Conservation (phyloP, 2,329 filamentous ascomycete genomes). For the Colletotrichum eleusines region DNA sequence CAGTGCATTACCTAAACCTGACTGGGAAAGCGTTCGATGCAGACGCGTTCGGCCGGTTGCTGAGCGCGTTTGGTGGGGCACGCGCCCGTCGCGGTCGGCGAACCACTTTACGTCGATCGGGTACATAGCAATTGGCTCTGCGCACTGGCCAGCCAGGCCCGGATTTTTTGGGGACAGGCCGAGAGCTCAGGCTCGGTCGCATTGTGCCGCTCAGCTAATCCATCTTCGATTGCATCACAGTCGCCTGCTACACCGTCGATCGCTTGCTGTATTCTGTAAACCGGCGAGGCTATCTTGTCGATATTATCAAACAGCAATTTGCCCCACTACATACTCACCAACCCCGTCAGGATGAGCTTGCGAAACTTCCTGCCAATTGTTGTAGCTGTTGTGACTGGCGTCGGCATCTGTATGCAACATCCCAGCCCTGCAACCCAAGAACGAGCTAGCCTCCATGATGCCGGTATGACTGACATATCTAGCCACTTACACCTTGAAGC, state of each 20-base stretch:
- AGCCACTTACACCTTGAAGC: slow-evolving; percentile 36
- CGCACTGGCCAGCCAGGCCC: slow-evolving; percentile 29
- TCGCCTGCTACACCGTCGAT: not conserved
- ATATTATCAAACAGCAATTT: no score
- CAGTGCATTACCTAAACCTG: slow-evolving; percentile 31
- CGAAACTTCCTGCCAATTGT: slow-evolving; percentile 32
- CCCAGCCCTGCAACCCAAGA: not conserved
- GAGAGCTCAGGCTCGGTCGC: slow-evolving; percentile 21
- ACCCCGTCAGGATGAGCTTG: slow-evolving; percentile 23
- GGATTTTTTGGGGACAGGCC: slow-evolving; percentile 19
- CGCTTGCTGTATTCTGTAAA: not conserved
- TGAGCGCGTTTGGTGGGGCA: slow-evolving; percentile 38
- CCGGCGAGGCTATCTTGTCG: not conserved
- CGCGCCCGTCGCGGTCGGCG: slow-evolving; percentile 20
- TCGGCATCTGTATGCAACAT: slow-evolving; percentile 28
- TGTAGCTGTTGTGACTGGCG: slow-evolving; percentile 29
- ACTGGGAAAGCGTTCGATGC: slow-evolving; percentile 6
- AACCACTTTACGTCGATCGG: slow-evolving; percentile 32
- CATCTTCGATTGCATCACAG: slow-evolving; percentile 19
- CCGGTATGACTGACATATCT: not conserved
- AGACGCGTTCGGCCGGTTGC: slow-evolving; percentile 31
- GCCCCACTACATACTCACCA: not conserved
- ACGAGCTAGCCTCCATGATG: not conserved
- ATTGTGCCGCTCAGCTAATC: not conserved
- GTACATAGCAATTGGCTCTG: not conserved